phyloP scores from a whole-genome alignment of 2,329 filamentous ascomycete species.

The Dryadomyces quercus-mongolicae region DNA sequence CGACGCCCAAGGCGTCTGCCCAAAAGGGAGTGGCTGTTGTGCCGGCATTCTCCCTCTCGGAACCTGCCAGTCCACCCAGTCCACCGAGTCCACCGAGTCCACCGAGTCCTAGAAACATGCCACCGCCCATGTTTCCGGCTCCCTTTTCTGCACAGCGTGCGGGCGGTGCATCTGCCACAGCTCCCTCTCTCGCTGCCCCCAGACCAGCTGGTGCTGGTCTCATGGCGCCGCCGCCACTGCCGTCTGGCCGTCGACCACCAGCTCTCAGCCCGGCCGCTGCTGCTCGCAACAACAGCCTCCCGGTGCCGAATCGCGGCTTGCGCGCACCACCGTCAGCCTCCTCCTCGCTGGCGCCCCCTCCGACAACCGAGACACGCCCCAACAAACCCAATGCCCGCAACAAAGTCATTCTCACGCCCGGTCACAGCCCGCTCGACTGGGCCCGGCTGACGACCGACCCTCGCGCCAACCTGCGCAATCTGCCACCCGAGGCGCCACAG shows the following conservation, averaged over 20 bases:
- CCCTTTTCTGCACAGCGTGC: constrained; percentile 40
- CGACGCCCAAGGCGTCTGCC: constrained; percentile 37
- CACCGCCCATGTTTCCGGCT: constrained; percentile 35
- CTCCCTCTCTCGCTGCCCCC: constrained; percentile 5
- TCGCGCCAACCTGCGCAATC: constrained; percentile 52
- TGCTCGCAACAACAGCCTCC: constrained; percentile 1
- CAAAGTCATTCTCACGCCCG: constrained; percentile 75
- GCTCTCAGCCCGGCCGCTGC: constrained; percentile 5
- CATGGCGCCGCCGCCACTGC: constrained; percentile 20
- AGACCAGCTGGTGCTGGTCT: constrained; percentile 6
- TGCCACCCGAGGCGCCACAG: constrained; percentile 39
- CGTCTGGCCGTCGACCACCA: constrained; percentile 8
- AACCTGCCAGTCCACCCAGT: not conserved
- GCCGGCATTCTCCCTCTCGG: constrained; percentile 32
- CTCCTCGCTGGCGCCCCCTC: constrained; percentile 36
- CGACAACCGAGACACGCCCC: constrained; percentile 39
- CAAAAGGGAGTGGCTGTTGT: constrained; percentile 16
- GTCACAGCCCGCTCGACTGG: constrained; percentile 94
- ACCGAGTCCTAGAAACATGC: constrained; percentile 12
- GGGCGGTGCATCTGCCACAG: constrained; percentile 4
- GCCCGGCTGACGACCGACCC: constrained; percentile 59
- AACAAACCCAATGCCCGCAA: constrained; percentile 33
- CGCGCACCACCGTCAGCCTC: constrained; percentile 14
- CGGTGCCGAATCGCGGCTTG: constrained; percentile 11
- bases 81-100: not conserved